Evolutionary conservation across 768 basidiomycete genomes (phyloP).

Genomic region (Mycena filopes): DNA sequence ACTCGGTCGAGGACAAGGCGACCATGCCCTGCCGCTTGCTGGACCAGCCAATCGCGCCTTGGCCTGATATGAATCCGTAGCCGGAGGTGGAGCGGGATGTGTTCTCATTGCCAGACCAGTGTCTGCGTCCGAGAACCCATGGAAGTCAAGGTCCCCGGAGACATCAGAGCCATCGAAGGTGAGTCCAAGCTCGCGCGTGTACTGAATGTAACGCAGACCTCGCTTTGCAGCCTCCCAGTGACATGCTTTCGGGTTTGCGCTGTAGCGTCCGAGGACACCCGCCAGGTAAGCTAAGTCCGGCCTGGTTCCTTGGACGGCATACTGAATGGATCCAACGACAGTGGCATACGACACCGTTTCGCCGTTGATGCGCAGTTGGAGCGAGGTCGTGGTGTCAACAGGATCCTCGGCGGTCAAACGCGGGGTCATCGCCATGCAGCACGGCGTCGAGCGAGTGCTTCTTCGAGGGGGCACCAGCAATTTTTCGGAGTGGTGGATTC

Average conservation of each 20-base stretch:
- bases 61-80: conserved; percentile 4
- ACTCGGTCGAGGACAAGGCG: conserved; percentile 9
- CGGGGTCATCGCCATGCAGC: neutral
- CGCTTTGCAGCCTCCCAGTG: conserved; percentile 17
- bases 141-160: neutral
- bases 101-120: conserved; percentile 5
- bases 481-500: too few relatives aligned
- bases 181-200: neutral
- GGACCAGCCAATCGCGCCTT: conserved; percentile 3
- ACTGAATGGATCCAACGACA: conserved; percentile 2
- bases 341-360: neutral
- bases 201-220: neutral
- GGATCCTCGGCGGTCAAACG: neutral
- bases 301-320: conserved; percentile 4
- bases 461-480: too few relatives aligned
- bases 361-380: neutral
- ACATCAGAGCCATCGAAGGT: neutral
- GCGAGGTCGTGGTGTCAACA: neutral
- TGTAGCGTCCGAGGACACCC: conserved; percentile 9
- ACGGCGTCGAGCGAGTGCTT: too few relatives aligned
- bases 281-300: conserved; percentile 3
- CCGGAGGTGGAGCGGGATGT: conserved; percentile 1
- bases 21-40: conserved; percentile 15
- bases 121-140: conserved; percentile 9
- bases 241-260: conserved; percentile 12